A percentile compares a stretch with the other conserved stretches of the same genome.
These are phyloP conservation scores for Fomitopsis serialis DNA, from an alignment of 768 basidiomycete genomes.

Conservation along the genomic window DNA sequence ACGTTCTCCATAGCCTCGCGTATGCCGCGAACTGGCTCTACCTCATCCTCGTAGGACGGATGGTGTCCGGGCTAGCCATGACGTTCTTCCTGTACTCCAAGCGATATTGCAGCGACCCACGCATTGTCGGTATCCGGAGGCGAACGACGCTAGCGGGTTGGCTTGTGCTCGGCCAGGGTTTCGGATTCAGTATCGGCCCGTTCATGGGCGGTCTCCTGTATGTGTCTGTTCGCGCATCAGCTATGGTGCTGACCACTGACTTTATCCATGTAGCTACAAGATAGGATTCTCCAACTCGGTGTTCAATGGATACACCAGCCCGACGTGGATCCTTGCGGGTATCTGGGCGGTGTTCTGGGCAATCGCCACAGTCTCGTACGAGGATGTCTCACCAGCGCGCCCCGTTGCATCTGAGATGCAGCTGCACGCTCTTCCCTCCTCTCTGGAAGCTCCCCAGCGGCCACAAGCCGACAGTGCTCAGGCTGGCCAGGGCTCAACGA, in stretches of 20 bases:
- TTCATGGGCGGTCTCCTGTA: conserved; percentile 57
- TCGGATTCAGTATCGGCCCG: conserved; percentile 59
- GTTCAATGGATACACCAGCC: conserved; percentile 67
- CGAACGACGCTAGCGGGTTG: conserved; percentile 59
- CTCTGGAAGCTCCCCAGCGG: no score
- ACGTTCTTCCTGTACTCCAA: conserved; percentile 65
- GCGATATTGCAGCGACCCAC: conserved; percentile 64
- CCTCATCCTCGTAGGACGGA: conserved; percentile 66
- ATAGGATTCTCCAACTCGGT: conserved; percentile 48
- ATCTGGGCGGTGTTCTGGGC: conserved; percentile 51
- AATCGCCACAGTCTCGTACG: conserved; percentile 23
- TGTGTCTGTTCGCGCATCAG: neutral
- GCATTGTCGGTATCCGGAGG: conserved; percentile 59
- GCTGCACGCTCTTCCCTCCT: conserved; percentile 6
- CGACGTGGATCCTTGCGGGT: conserved; percentile 59
- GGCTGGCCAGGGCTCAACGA: no score
- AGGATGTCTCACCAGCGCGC: conserved; percentile 23
- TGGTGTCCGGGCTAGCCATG: conserved; percentile 55
- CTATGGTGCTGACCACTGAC: neutral
- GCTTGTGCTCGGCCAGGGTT: conserved; percentile 57
- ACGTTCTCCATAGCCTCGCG: conserved; percentile 56
- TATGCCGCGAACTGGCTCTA: conserved; percentile 57
- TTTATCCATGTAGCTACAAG: conserved; percentile 29
- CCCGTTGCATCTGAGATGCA: neutral
- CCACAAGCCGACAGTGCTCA: no score